Percentiles rank a stretch among this genome's conserved stretches.
phyloP scores from a whole-genome alignment of 2,329 filamentous ascomycete species.

The Apiospora aurea region DNA sequence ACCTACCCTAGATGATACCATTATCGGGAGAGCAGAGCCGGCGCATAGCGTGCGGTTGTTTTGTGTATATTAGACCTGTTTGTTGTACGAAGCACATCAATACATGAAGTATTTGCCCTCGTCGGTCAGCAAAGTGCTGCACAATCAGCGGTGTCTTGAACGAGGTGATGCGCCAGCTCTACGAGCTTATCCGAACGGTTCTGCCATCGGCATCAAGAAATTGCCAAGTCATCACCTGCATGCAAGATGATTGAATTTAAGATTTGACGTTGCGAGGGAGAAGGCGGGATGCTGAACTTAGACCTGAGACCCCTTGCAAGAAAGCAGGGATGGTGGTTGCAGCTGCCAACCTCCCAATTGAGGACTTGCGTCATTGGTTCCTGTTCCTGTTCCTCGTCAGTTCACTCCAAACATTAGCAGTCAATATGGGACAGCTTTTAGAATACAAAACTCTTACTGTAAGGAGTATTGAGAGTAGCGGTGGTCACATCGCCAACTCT shows the following conservation, averaged over 20 bases:
- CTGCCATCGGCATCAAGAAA: neutral
- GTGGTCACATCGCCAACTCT: neutral
- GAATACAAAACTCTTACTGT: neutral
- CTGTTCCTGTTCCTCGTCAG: neutral
- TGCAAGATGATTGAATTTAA: constrained; percentile 3
- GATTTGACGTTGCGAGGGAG: neutral
- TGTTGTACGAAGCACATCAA: neutral
- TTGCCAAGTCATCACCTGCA: neutral
- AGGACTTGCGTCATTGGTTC: constrained; percentile 7
- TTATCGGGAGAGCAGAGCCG: neutral
- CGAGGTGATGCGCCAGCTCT: neutral
- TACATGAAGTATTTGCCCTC: neutral
- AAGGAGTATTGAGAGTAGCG: neutral
- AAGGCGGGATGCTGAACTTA: constrained; percentile 9
- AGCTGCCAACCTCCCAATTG: constrained; percentile 11
- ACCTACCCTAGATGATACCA: constrained; percentile 3
- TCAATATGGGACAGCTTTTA: neutral
- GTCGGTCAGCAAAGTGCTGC: neutral
- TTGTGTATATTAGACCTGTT: constrained; percentile 2
- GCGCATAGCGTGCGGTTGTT: constrained; percentile 10
- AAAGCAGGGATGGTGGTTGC: constrained; percentile 1
- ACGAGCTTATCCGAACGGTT: neutral
- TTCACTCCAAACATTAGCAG: neutral
- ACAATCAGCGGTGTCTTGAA: neutral
- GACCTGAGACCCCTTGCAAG: constrained; percentile 1